Evolutionary conservation across 1,284 basidiomycete species (phyloP).

Genomic region (Sparassis latifolia): DNA sequence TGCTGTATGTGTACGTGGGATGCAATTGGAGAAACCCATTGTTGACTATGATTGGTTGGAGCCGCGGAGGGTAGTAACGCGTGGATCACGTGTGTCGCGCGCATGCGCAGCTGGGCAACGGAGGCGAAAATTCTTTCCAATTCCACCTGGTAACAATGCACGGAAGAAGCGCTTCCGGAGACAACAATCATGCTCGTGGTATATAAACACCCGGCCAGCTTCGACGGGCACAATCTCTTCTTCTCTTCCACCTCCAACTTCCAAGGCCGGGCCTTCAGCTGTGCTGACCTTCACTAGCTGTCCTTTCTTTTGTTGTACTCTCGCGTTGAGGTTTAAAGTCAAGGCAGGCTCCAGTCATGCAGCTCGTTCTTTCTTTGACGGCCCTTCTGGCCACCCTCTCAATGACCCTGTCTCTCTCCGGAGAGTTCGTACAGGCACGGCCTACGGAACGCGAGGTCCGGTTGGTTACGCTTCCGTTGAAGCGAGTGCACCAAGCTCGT

Average conservation of each 20-base stretch:
- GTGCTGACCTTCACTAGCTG: slow-evolving; percentile 14
- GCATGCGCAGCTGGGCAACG: too few relatives aligned
- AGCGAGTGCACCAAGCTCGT: slow-evolving; percentile 35
- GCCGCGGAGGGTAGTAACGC: too few relatives aligned
- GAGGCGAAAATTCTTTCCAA: too few relatives aligned
- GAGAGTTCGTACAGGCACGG: slow-evolving; percentile 33
- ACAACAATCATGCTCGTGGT: neutral
- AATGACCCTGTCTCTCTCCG: slow-evolving; percentile 32
- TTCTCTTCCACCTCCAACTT: slow-evolving; percentile 9
- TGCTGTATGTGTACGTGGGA: too few relatives aligned
- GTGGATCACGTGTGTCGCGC: too few relatives aligned
- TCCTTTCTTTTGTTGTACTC: slow-evolving; percentile 19
- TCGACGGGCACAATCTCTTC: slow-evolving; percentile 6
- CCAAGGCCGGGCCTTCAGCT: slow-evolving; percentile 26
- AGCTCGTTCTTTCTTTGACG: slow-evolving; percentile 44
- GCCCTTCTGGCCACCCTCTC: slow-evolving; percentile 49
- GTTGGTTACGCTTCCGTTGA: slow-evolving; percentile 51
- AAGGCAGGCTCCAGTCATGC: slow-evolving; percentile 37
- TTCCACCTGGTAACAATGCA: too few relatives aligned
- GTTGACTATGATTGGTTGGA: too few relatives aligned
- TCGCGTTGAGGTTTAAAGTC: slow-evolving; percentile 20
- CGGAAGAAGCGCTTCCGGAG: neutral
- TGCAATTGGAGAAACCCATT: too few relatives aligned
- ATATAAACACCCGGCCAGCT: slow-evolving; percentile 2
- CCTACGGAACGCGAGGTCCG: slow-evolving; percentile 33